Conservation (phyloP, 495 filamentous ascomycete species). For the Barbatosphaeria neglecta region DNA sequence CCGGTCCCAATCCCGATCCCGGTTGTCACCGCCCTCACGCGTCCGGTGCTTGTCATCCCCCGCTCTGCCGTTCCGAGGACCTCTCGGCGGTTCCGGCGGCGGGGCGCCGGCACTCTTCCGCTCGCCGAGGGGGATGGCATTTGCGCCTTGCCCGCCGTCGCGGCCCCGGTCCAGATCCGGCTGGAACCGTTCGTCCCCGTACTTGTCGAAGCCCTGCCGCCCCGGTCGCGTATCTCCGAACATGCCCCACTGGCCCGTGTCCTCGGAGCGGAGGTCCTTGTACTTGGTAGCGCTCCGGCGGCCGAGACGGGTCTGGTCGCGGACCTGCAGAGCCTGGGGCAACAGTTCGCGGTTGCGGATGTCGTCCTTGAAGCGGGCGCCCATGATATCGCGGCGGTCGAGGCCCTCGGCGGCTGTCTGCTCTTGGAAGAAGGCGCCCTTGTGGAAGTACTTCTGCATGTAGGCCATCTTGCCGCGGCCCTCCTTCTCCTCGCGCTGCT, state of each 20-base stretch:
- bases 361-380: slow-evolving; percentile 65
- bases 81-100: slow-evolving; percentile 21
- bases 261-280: slow-evolving; percentile 77
- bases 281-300: slow-evolving; percentile 88
- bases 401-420: slow-evolving; percentile 63
- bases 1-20: slow-evolving; percentile 7
- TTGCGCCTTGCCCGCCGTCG: slow-evolving; percentile 44
- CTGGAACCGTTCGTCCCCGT: slow-evolving; percentile 58
- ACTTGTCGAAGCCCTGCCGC: slow-evolving; percentile 31
- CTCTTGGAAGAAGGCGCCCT: slow-evolving; percentile 88
- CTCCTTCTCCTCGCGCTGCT: slow-evolving; percentile 81
- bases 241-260: slow-evolving; percentile 77
- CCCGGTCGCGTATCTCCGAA: slow-evolving; percentile 40
- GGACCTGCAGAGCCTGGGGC: slow-evolving; percentile 85
- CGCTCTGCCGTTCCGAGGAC: slow-evolving; percentile 16
- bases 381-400: slow-evolving; percentile 69
- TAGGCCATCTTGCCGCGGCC: slow-evolving; percentile 71
- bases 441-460: slow-evolving; percentile 96
- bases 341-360: slow-evolving; percentile 66
- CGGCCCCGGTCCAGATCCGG: slow-evolving; percentile 52
- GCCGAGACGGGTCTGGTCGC: slow-evolving; percentile 88
- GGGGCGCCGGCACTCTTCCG: slow-evolving; percentile 24
- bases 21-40: slow-evolving; percentile 6
- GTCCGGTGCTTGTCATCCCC: slow-evolving; percentile 21
- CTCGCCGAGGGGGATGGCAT: slow-evolving; percentile 48